Percentiles rank a stretch among this genome's conserved stretches.
Evolutionary conservation across 1,139 yeast genomes (phyloP).

Genomic region (Geotrichum fermentans): DNA sequence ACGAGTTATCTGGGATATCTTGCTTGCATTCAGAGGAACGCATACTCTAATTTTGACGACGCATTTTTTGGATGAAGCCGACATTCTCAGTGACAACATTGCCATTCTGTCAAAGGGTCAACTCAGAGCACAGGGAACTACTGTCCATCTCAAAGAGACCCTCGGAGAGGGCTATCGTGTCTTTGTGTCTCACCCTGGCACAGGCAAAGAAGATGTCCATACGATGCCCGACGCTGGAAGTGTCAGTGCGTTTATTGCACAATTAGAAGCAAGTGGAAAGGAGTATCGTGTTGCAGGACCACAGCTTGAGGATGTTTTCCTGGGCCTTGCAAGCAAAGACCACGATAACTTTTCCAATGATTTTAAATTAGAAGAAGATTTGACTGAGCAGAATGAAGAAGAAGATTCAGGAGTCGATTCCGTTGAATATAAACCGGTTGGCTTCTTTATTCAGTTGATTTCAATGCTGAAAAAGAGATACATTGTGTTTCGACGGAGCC

Average conservation of each 20-base stretch:
- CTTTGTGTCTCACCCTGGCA: conserved; percentile 27
- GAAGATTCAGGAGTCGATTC: background rate
- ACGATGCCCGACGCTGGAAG: conserved; percentile 25
- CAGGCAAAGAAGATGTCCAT: conserved; percentile 29
- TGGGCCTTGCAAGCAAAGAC: conserved; percentile 35
- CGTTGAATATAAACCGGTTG: conserved; percentile 21
- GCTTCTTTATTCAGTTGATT: conserved; percentile 28
- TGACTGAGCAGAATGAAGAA: background rate
- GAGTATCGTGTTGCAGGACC: conserved; percentile 35
- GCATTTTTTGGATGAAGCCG: conserved; percentile 40
- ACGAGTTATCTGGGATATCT: conserved; percentile 39
- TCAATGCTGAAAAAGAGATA: conserved; percentile 35
- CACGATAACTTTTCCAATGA: conserved; percentile 27
- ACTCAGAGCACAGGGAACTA: conserved; percentile 34
- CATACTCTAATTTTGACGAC: conserved; percentile 37
- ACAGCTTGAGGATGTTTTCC: conserved; percentile 37
- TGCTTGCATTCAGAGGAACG: conserved; percentile 33
- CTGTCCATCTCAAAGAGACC: conserved; percentile 35
- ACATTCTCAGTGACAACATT: conserved; percentile 36
- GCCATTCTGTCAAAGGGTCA: conserved; percentile 36
- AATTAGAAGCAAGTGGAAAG: conserved; percentile 26
- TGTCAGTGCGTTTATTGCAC: conserved; percentile 26
- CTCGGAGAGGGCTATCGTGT: conserved; percentile 37
- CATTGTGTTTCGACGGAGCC: conserved; percentile 32
- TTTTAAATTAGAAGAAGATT: background rate